Percentiles rank a stretch among this genome's conserved stretches.
Conservation (phyloP, 352 stramenopile species). For the Globisporangium mamillatum region DNA sequence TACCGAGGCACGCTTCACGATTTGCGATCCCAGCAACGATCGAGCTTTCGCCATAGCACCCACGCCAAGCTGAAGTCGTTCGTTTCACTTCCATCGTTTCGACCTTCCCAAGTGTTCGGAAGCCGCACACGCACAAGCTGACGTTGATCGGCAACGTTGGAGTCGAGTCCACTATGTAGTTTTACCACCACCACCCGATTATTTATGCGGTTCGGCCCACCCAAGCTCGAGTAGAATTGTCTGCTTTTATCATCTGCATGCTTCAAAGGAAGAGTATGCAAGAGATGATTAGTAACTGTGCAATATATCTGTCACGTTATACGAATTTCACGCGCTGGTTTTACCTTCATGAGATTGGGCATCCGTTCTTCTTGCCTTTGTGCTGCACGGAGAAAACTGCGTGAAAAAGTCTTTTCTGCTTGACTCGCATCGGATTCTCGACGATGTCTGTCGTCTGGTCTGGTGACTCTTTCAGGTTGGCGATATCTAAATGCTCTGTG, state of each 20-base stretch:
- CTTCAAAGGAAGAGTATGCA: constrained; percentile 16
- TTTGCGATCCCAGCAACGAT: constrained; percentile 27
- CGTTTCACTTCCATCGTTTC: constrained; percentile 25
- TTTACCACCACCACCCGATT: background rate
- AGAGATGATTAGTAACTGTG: background rate
- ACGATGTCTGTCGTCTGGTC: background rate
- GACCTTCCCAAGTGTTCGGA: constrained; percentile 20
- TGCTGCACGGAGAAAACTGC: constrained; percentile 16
- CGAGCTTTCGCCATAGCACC: constrained; percentile 29
- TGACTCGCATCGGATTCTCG: background rate
- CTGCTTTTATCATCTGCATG: background rate
- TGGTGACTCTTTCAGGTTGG: background rate
- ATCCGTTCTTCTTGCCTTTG: constrained; percentile 15
- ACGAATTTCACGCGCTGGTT: background rate
- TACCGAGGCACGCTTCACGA: constrained; percentile 63
- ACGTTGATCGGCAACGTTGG: background rate
- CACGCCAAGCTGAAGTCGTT: constrained; percentile 29
- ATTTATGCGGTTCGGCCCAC: constrained; percentile 11
- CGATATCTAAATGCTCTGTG: background rate
- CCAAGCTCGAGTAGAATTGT: background rate
- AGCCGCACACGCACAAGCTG: background rate
- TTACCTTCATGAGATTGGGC: constrained; percentile 16
- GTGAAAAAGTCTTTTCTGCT: constrained; percentile 13
- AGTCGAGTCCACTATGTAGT: background rate
- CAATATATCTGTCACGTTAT: background rate